Conservation (phyloP, 192 early-diverging fungal genomes). For the Coemansia sp. region DNA sequence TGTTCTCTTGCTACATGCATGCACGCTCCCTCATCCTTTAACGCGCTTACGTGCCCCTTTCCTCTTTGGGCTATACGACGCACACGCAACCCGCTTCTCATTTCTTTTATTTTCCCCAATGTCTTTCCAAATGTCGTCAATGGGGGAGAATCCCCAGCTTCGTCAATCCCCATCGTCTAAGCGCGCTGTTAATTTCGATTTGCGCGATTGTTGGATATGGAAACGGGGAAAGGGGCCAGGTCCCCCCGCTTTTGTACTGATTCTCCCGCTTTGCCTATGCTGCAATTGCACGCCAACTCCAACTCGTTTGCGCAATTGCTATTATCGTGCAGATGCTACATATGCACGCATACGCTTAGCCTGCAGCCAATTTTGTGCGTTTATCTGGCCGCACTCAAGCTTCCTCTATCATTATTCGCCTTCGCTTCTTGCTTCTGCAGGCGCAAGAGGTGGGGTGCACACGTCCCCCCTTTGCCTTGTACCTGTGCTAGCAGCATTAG, state of each 20-base stretch:
- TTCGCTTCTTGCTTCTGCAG: constrained; percentile 2
- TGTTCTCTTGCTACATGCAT: constrained; percentile 1
- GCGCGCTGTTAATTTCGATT: neutral
- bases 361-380: neutral
- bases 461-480: neutral
- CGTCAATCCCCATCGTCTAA: neutral
- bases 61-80: neutral
- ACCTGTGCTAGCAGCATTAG: neutral
- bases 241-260: neutral
- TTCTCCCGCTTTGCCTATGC: neutral
- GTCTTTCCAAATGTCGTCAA: neutral
- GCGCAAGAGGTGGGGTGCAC: neutral
- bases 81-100: neutral
- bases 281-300: neutral
- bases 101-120: neutral
- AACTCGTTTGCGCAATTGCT: constrained; percentile 5
- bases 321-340: constrained; percentile 2
- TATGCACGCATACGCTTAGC: neutral
- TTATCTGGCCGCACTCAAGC: neutral
- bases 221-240: neutral
- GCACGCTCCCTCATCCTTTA: neutral
- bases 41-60: neutral
- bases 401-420: neutral
- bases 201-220: constrained; percentile 8
- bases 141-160: neutral